These are phyloP conservation scores for Basipetospora chlamydospora DNA, from an alignment of 2,329 filamentous ascomycete genomes.

Conservation along the genomic window DNA sequence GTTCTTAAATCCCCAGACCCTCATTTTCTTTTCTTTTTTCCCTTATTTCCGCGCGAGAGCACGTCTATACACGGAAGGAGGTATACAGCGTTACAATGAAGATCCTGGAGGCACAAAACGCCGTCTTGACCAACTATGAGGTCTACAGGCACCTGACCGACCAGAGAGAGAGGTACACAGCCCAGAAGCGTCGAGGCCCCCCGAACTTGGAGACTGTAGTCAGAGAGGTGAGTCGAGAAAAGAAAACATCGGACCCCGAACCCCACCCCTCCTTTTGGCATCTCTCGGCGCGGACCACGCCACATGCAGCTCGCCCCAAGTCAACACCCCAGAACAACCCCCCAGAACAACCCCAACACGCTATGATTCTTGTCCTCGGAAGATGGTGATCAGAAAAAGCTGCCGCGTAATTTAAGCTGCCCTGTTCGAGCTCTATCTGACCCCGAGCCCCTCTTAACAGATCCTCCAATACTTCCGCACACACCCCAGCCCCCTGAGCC, in stretches of 20 bases:
- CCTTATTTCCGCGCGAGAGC: no score
- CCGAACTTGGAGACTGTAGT: constrained; percentile 46
- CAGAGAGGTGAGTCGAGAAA: constrained; percentile 37
- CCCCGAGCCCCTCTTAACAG: constrained; percentile 19
- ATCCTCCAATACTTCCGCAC: constrained; percentile 45
- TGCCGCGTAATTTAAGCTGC: background rate
- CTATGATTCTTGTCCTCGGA: no score
- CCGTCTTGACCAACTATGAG: constrained; percentile 58
- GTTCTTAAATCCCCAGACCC: background rate
- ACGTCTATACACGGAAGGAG: background rate
- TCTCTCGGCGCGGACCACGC: no score
- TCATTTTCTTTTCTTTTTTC: background rate
- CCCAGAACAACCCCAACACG: no score
- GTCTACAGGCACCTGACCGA: constrained; percentile 51
- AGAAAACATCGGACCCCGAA: background rate
- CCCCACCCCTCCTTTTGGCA: background rate
- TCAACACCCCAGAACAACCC: no score
- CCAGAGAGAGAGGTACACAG: constrained; percentile 36
- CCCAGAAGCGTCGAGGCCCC: constrained; percentile 34
- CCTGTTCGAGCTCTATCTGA: background rate
- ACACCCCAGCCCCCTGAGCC: constrained; percentile 39
- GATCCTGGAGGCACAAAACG: constrained; percentile 56
- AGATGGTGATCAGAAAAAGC: no score
- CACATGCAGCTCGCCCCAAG: no score
- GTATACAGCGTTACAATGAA: constrained; percentile 33